A percentile compares a stretch with the other conserved stretches of the same genome.
These are phyloP conservation scores for Psilocybe cubensis DNA, from an alignment of 768 basidiomycete genomes.

Conservation along the genomic window DNA sequence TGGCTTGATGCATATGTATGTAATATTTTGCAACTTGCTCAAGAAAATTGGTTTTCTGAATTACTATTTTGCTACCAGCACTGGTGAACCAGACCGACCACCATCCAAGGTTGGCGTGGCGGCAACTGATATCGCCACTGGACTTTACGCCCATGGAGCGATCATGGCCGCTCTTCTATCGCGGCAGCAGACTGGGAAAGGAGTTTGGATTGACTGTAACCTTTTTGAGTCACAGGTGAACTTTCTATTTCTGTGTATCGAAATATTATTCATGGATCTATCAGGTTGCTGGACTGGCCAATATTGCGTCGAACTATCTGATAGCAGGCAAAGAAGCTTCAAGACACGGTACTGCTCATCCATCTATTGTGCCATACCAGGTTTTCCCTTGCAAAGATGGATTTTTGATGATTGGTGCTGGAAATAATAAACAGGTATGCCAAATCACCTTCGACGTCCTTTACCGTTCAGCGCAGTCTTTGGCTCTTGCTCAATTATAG, in stretches of 20 bases:
- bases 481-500: not conserved
- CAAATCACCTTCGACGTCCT: not conserved
- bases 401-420: conserved; percentile 92
- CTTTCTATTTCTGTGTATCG: conserved; percentile 2
- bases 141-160: conserved; percentile 89
- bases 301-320: conserved; percentile 93
- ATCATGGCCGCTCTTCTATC: conserved; percentile 90
- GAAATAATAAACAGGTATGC: conserved; percentile 82
- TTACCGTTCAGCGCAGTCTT: conserved; percentile 1
- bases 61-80: conserved; percentile 46
- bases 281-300: conserved; percentile 88
- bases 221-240: conserved; percentile 88
- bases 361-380: conserved; percentile 93
- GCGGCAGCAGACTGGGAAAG: conserved; percentile 81
- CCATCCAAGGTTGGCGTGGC: conserved; percentile 97
- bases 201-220: conserved; percentile 91
- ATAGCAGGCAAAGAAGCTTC: conserved; percentile 82
- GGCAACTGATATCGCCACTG: conserved; percentile 86
- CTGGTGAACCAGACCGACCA: conserved; percentile 84
- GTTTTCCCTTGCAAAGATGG: conserved; percentile 88
- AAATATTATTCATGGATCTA: conserved; percentile 5
- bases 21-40: conserved; percentile 1
- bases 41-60: conserved; percentile 1
- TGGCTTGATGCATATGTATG: conserved; percentile 92
- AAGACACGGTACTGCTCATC: conserved; percentile 91